Evolutionary conservation across 1,284 basidiomycete species (phyloP).

Genomic region (Rhodotorula sp.): DNA sequence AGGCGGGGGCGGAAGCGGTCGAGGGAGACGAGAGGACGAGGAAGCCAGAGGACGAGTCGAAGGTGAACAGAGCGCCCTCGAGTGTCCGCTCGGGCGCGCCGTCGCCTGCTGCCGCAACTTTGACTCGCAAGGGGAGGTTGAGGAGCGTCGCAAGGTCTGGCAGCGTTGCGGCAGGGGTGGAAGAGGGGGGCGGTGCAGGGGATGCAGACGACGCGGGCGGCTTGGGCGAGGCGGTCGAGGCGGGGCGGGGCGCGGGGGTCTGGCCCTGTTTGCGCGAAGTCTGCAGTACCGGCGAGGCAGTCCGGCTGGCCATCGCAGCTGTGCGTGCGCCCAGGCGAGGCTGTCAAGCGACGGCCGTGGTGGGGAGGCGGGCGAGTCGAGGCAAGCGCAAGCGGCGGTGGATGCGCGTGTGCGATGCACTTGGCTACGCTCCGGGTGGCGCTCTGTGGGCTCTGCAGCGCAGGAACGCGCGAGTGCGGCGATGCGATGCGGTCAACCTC

Average conservation of each 20-base stretch:
- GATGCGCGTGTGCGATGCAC: too few relatives aligned
- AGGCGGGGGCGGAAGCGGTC: background rate
- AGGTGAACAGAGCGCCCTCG: constrained; percentile 30
- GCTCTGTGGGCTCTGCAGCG: too few relatives aligned
- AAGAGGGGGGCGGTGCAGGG: background rate
- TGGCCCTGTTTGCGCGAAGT: too few relatives aligned
- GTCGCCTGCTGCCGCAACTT: background rate
- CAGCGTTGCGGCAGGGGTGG: background rate
- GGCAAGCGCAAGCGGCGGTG: background rate
- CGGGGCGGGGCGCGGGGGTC: background rate
- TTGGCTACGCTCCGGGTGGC: too few relatives aligned
- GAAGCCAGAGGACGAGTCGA: constrained; percentile 24
- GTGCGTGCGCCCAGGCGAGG: background rate
- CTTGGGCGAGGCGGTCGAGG: background rate
- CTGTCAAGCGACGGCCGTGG: background rate
- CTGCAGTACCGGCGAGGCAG: background rate
- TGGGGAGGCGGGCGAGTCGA: background rate
- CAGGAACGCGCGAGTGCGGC: too few relatives aligned
- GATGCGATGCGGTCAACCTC: too few relatives aligned
- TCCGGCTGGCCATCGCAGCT: constrained; percentile 6
- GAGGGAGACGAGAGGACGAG: constrained; percentile 23
- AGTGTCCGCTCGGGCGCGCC: background rate
- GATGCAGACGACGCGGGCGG: background rate
- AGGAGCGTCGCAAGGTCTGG: constrained; percentile 26
- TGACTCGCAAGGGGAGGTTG: constrained; percentile 22